These are phyloP conservation scores for Suhomyces panamericanus DNA, from an alignment of 1,139 yeast species.

Conservation along the genomic window DNA sequence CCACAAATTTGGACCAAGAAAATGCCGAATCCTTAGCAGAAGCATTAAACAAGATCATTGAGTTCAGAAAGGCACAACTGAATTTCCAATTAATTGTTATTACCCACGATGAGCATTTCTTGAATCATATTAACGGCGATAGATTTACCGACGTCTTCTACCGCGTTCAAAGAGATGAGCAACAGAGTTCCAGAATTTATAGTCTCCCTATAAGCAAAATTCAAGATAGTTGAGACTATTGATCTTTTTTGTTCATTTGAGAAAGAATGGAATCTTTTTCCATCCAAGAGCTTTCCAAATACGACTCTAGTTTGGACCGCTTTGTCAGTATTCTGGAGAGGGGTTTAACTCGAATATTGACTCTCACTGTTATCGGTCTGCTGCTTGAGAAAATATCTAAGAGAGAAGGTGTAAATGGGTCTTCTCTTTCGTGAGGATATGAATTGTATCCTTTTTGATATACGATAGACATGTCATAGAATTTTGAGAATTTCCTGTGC, in stretches of 20 bases:
- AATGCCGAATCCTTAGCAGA: slow-evolving; percentile 86
- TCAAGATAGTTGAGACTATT: slow-evolving; percentile 22
- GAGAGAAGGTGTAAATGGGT: slow-evolving; percentile 47
- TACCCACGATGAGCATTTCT: slow-evolving; percentile 92
- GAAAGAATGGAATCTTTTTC: slow-evolving; percentile 36
- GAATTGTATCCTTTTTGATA: slow-evolving; percentile 32
- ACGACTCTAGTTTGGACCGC: slow-evolving; percentile 58
- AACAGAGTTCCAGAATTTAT: slow-evolving; percentile 72
- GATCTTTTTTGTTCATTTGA: not conserved
- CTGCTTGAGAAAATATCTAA: slow-evolving; percentile 53
- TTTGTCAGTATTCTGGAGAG: slow-evolving; percentile 53
- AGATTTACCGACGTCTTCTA: slow-evolving; percentile 89
- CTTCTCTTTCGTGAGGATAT: slow-evolving; percentile 7
- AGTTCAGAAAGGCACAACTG: slow-evolving; percentile 69
- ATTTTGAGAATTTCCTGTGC: slow-evolving; percentile 31
- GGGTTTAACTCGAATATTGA: slow-evolving; percentile 51
- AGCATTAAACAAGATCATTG: slow-evolving; percentile 75
- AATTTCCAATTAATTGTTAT: slow-evolving; percentile 94
- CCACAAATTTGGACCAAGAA: slow-evolving; percentile 89
- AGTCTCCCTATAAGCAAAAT: slow-evolving; percentile 45
- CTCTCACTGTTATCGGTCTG: slow-evolving; percentile 42
- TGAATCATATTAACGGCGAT: slow-evolving; percentile 81
- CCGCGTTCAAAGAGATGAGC: slow-evolving; percentile 75
- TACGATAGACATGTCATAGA: slow-evolving; percentile 55
- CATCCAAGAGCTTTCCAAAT: slow-evolving; percentile 73